Evolutionary conservation across 441 rosid genomes (phyloP).

Genomic region (Populus hybrid): DNA sequence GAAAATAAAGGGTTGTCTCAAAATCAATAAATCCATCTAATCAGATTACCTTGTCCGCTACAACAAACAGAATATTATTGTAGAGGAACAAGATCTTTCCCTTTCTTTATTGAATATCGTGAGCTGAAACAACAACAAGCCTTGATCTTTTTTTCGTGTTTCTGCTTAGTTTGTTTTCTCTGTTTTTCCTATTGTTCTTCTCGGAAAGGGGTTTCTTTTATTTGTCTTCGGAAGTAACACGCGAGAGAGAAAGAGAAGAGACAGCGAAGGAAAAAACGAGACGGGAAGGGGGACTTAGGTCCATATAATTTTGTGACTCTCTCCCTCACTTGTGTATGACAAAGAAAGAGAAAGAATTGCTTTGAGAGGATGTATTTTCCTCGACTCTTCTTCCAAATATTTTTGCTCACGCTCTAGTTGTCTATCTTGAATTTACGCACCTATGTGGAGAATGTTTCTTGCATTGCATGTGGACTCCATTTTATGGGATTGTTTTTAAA

Average conservation of each 20-base stretch:
- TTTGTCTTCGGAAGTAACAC: constrained; percentile 16
- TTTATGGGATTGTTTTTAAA: background rate
- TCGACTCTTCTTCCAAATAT: background rate
- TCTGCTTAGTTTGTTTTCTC: background rate
- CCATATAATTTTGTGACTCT: background rate
- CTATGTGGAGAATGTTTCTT: background rate
- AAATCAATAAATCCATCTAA: background rate
- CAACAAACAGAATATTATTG: constrained; percentile 27
- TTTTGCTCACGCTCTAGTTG: background rate
- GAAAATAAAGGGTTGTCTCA: background rate
- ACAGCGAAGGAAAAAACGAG: background rate
- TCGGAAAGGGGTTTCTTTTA: background rate
- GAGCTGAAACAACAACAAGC: background rate
- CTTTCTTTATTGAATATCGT: background rate
- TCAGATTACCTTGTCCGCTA: constrained; percentile 48
- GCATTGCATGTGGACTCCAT: background rate
- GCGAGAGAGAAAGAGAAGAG: background rate
- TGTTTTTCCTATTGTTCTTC: background rate
- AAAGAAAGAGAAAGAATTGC: background rate
- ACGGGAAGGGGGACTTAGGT: background rate
- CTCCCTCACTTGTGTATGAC: background rate
- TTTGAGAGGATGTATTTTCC: background rate
- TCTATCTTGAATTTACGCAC: background rate
- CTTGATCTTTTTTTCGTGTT: background rate
- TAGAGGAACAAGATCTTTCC: constrained; percentile 40